Conservation (phyloP, 306 rosid genomes). For the Hippophae tibetana region DNA sequence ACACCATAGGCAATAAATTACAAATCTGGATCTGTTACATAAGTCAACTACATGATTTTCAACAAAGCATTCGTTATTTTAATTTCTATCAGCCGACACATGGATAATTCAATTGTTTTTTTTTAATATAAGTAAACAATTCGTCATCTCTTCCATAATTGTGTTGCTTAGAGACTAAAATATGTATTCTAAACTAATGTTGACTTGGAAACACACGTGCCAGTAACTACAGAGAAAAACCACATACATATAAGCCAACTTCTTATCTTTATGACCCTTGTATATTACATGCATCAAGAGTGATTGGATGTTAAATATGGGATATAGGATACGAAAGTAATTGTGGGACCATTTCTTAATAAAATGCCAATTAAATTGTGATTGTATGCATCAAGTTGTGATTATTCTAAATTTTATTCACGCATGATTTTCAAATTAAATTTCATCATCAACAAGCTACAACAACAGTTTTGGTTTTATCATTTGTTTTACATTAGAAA, state of each 20-base stretch:
- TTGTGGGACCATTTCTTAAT: too few relatives aligned
- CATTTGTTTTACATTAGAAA: too few relatives aligned
- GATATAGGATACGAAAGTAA: too few relatives aligned
- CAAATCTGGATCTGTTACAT: constrained; percentile 25
- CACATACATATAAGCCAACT: constrained; percentile 8
- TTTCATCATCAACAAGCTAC: constrained; percentile 11
- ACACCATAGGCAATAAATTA: constrained; percentile 9
- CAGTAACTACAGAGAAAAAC: constrained; percentile 11
- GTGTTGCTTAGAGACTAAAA: constrained; percentile 2
- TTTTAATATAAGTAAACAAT: constrained; percentile 20
- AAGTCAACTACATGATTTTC: constrained; percentile 16
- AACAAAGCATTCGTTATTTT: constrained; percentile 12
- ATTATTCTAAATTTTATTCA: too few relatives aligned
- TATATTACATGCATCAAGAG: neutral
- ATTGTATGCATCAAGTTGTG: too few relatives aligned
- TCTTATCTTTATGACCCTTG: neutral
- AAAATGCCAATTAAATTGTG: too few relatives aligned
- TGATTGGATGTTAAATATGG: too few relatives aligned
- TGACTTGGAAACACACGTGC: constrained; percentile 23
- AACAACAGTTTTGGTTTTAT: too few relatives aligned
- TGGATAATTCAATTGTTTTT: constrained; percentile 6
- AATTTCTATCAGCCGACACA: constrained; percentile 11
- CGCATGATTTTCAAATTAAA: neutral
- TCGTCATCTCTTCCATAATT: constrained; percentile 8
- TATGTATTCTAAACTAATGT: constrained; percentile 17